Conservation (phyloP, 345 rosid genomes). For the Rhodamnia argentea region DNA sequence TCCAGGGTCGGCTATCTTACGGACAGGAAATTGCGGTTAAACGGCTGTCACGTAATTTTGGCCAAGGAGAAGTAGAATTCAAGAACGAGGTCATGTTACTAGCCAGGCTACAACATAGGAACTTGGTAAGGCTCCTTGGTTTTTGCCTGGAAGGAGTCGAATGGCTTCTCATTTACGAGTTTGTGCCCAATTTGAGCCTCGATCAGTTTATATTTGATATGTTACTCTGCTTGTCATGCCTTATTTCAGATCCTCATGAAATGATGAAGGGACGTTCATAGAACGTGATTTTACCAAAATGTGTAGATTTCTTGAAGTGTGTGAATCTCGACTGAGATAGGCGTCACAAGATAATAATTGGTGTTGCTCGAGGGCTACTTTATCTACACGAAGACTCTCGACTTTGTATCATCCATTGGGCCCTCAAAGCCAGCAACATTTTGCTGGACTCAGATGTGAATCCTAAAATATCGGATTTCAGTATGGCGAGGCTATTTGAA, state of each 20-base stretch:
- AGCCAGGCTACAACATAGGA: slow-evolving; percentile 35
- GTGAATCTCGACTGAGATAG: slow-evolving; percentile 13
- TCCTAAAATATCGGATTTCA: slow-evolving; percentile 40
- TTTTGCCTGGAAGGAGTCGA: slow-evolving; percentile 27
- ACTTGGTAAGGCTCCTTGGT: slow-evolving; percentile 28
- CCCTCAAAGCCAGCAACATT: slow-evolving; percentile 33
- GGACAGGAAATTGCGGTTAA: slow-evolving; percentile 23
- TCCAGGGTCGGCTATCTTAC: slow-evolving; percentile 10
- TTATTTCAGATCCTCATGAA: background rate
- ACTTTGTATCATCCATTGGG: slow-evolving; percentile 30
- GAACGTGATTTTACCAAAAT: background rate
- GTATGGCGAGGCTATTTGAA: slow-evolving; percentile 35
- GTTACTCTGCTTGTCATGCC: background rate
- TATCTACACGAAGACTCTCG: slow-evolving; percentile 43
- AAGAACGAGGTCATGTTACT: slow-evolving; percentile 27
- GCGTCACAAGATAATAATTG: slow-evolving; percentile 20
- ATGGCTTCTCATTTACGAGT: slow-evolving; percentile 37
- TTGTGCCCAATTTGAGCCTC: slow-evolving; percentile 29
- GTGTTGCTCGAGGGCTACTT: slow-evolving; percentile 29
- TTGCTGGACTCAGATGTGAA: slow-evolving; percentile 28
- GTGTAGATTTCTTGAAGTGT: slow-evolving; percentile 10
- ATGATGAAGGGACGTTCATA: background rate
- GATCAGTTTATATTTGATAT: slow-evolving; percentile 26
- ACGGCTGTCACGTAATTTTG: slow-evolving; percentile 12
- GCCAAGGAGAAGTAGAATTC: slow-evolving; percentile 30